A percentile compares a stretch with the other conserved stretches of the same genome.
These are phyloP conservation scores for Nicotiana obtusifolia DNA, from an alignment of 257 asterid genomes.

Conservation along the genomic window DNA sequence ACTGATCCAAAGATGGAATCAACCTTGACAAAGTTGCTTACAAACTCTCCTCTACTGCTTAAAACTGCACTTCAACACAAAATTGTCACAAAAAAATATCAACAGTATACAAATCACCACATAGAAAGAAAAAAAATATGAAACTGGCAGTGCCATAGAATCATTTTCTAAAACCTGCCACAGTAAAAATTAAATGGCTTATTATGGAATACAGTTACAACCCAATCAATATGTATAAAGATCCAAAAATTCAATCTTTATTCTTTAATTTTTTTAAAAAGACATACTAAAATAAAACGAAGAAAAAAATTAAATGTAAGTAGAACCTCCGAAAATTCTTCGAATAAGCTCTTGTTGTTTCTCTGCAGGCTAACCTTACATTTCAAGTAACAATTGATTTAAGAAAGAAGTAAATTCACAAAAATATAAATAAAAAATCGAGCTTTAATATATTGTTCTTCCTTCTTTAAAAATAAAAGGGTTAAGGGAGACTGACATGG, in stretches of 20 bases:
- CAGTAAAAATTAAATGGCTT: neutral
- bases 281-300: neutral
- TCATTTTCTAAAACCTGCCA: neutral
- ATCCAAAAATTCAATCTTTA: neutral
- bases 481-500: conserved; percentile 41
- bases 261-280: neutral
- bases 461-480: neutral
- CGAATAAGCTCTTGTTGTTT: conserved; percentile 90
- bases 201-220: neutral
- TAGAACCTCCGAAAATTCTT: conserved; percentile 62
- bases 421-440: neutral
- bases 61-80: conserved; percentile 44
- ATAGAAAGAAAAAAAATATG: neutral
- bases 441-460: neutral
- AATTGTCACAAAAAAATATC: neutral
- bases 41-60: conserved; percentile 74
- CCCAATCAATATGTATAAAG: neutral
- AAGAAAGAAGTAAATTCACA: neutral
- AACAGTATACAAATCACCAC: neutral
- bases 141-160: neutral
- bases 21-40: conserved; percentile 76
- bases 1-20: conserved; percentile 81
- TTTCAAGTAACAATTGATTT: neutral
- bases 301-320: neutral
- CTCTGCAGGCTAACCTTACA: conserved; percentile 63